Conservation (phyloP, 352 stramenopile genomes). For the Globisporangium perplexum region DNA sequence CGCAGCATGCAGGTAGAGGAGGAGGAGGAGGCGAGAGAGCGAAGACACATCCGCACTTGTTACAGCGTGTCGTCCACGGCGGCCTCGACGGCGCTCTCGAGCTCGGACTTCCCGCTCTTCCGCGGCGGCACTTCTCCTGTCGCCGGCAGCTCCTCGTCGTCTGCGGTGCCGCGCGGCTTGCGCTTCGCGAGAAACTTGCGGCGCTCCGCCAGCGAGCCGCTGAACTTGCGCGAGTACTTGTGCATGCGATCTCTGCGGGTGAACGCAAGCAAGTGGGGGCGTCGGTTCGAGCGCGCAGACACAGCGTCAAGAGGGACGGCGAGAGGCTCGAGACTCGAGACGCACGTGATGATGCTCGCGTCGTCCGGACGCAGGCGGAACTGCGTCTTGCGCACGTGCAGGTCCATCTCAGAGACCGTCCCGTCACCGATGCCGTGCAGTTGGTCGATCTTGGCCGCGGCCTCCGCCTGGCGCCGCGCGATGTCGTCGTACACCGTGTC, state of each 20-base stretch:
- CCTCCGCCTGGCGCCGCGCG: constrained; percentile 45
- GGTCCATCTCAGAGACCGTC: constrained; percentile 33
- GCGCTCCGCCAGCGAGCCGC: constrained; percentile 52
- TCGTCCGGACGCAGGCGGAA: constrained; percentile 61
- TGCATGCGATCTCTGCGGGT: constrained; percentile 52
- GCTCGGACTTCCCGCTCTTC: constrained; percentile 8
- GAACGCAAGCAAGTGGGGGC: not conserved
- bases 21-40: not conserved
- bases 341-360: constrained; percentile 69
- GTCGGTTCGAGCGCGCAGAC: not conserved
- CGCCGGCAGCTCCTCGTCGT: constrained; percentile 16
- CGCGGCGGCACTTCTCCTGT: not conserved
- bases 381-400: constrained; percentile 57
- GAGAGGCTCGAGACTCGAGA: no score
- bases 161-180: constrained; percentile 24
- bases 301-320: not conserved
- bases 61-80: constrained; percentile 18
- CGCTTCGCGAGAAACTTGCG: constrained; percentile 63
- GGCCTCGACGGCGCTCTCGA: constrained; percentile 16
- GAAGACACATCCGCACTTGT: no score
- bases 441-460: constrained; percentile 60
- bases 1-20: not conserved
- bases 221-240: constrained; percentile 71
- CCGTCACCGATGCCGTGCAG: constrained; percentile 47
- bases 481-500: constrained; percentile 70